These are phyloP conservation scores for Pseudisothecium myosuroides DNA, from an alignment of 225 moss, liverwort and hornwort genomes.

Conservation along the genomic window DNA sequence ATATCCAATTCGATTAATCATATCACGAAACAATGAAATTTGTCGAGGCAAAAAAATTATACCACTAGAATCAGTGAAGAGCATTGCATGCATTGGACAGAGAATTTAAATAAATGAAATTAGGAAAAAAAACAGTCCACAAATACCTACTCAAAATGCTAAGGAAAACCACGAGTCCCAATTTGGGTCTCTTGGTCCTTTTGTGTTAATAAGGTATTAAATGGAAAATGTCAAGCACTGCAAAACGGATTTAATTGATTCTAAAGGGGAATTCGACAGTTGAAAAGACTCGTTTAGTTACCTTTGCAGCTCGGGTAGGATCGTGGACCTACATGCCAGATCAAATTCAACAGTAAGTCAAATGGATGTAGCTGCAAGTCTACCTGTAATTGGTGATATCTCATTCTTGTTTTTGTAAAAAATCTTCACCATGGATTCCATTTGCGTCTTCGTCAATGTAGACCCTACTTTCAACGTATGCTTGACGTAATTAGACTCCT, in stretches of 20 bases:
- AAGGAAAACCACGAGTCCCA: background rate
- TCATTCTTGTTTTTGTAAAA: background rate
- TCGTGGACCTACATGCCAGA: conserved; percentile 23
- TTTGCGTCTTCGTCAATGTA: background rate
- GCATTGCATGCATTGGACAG: background rate
- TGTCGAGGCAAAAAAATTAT: background rate
- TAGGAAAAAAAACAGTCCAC: background rate
- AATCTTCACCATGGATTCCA: background rate
- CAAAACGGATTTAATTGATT: background rate
- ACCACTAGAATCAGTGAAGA: background rate
- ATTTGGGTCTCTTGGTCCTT: background rate
- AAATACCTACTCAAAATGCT: background rate
- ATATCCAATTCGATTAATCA: background rate
- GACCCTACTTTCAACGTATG: background rate
- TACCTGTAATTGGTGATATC: background rate
- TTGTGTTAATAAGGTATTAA: background rate
- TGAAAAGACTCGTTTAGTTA: background rate
- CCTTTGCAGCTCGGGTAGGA: conserved; percentile 24
- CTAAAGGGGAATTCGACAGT: background rate
- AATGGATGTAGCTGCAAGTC: background rate
- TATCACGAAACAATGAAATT: background rate
- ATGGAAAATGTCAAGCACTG: background rate
- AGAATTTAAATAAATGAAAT: background rate
- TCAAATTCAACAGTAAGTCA: background rate
- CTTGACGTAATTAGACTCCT: background rate